phyloP scores from a whole-genome alignment of 805 yeast species.

The Nakazawaea wickerhamii region DNA sequence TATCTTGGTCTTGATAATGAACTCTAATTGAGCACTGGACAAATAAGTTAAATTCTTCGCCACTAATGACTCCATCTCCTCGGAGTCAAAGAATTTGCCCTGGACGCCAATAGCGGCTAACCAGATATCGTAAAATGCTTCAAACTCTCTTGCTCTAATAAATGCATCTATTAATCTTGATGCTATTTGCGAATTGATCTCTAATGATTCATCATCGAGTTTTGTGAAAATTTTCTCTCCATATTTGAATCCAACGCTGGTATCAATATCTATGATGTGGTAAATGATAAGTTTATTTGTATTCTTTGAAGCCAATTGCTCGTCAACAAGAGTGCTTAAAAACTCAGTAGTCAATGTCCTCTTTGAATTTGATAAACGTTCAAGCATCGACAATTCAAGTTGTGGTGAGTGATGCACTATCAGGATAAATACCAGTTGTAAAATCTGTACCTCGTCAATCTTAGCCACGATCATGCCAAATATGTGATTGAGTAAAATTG shows the following conservation, averaged over 20 bases:
- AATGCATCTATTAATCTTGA: constrained; percentile 39
- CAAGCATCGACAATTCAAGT: constrained; percentile 38
- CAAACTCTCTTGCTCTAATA: constrained; percentile 53
- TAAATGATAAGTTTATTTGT: constrained; percentile 35
- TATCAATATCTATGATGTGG: constrained; percentile 46
- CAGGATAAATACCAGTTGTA: constrained; percentile 45
- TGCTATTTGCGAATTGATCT: constrained; percentile 17
- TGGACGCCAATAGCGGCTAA: constrained; percentile 16
- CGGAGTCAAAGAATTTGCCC: constrained; percentile 19
- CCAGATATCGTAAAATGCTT: constrained; percentile 45
- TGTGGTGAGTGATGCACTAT: constrained; percentile 34
- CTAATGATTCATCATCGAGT: not conserved
- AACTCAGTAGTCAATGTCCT: constrained; percentile 51
- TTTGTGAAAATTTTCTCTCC: constrained; percentile 27
- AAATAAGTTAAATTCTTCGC: constrained; percentile 37
- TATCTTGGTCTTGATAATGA: constrained; percentile 17
- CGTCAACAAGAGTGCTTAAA: constrained; percentile 34
- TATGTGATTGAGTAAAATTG: constrained; percentile 18
- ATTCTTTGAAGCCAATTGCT: constrained; percentile 19
- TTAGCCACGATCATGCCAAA: constrained; percentile 27
- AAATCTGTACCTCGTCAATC: constrained; percentile 27
- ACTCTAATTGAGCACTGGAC: constrained; percentile 40
- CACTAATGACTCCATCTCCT: constrained; percentile 29
- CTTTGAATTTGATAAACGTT: constrained; percentile 42
- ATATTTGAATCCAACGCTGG: constrained; percentile 50